Percentiles rank a stretch among this genome's conserved stretches.
These are phyloP conservation scores for Blepharisma undulans DNA, from an alignment of 169 alveolate genomes.

Conservation along the genomic window DNA sequence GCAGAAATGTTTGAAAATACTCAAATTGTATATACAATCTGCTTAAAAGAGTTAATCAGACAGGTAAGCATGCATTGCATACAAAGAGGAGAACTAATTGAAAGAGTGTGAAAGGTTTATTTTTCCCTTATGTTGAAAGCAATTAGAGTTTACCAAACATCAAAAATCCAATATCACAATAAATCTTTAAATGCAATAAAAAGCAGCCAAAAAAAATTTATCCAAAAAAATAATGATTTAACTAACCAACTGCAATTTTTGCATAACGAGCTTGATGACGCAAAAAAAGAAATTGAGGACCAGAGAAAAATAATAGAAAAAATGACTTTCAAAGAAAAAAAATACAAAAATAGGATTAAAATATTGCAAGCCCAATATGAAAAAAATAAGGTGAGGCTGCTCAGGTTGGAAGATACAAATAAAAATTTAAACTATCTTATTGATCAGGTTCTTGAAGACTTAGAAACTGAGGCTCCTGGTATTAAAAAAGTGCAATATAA, in stretches of 20 bases:
- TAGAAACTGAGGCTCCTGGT: neutral
- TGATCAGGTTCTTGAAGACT: neutral
- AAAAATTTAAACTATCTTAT: neutral
- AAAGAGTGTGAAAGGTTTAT: constrained; percentile 31
- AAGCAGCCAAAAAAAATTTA: neutral
- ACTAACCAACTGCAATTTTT: no score
- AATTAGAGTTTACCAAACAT: neutral
- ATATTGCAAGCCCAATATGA: neutral
- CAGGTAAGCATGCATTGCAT: neutral
- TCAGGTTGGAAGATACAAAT: neutral
- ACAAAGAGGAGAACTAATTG: constrained; percentile 1
- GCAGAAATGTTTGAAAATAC: constrained; percentile 22
- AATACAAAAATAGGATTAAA: neutral
- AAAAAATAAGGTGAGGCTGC: neutral
- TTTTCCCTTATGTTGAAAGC: neutral
- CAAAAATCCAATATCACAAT: neutral
- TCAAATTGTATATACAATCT: neutral
- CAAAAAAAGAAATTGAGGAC: neutral
- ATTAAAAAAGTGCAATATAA: neutral
- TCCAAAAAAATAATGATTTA: neutral
- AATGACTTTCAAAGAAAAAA: neutral
- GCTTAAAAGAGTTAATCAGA: constrained; percentile 23
- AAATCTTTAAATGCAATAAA: neutral
- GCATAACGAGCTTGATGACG: neutral
- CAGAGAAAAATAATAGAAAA: neutral